A percentile compares a stretch with the other conserved stretches of the same genome.
Conservation (phyloP, 305 asterid species). For the Fraxinus nigra region DNA sequence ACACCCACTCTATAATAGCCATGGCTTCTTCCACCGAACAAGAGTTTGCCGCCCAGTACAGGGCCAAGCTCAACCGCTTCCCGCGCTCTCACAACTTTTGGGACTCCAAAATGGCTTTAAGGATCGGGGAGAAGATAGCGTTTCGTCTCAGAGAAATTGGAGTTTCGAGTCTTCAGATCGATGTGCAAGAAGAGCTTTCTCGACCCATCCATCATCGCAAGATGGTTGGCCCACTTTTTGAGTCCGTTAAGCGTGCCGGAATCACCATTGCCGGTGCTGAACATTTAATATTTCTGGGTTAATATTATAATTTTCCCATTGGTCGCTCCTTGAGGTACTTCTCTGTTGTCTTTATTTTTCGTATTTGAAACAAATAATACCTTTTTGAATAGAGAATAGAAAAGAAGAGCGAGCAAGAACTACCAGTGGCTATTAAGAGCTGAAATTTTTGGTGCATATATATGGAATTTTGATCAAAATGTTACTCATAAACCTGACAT, state of each 20-base stretch:
- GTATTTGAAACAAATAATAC: neutral
- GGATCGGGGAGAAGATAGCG: slow-evolving; percentile 64
- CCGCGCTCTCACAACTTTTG: slow-evolving; percentile 50
- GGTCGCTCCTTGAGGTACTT: slow-evolving; percentile 19
- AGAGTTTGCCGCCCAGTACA: slow-evolving; percentile 52
- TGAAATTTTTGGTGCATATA: neutral
- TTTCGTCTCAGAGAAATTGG: slow-evolving; percentile 54
- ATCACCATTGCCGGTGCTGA: slow-evolving; percentile 54
- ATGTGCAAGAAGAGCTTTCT: slow-evolving; percentile 50
- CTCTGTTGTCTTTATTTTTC: neutral
- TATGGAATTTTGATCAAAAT: neutral
- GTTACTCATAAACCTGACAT: neutral
- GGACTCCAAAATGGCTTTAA: slow-evolving; percentile 54
- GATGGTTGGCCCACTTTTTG: slow-evolving; percentile 53
- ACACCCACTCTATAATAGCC: slow-evolving; percentile 54
- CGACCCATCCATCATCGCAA: slow-evolving; percentile 57
- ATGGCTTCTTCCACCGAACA: slow-evolving; percentile 82
- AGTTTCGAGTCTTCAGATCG: slow-evolving; percentile 46
- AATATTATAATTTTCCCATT: slow-evolving; percentile 9
- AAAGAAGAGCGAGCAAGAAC: neutral
- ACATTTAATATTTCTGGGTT: slow-evolving; percentile 44
- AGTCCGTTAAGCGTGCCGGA: slow-evolving; percentile 56
- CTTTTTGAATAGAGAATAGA: neutral
- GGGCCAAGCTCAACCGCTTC: slow-evolving; percentile 55
- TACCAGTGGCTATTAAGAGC: neutral